These are phyloP conservation scores for Copromyces sp. DNA, from an alignment of 495 filamentous ascomycete genomes.

Conservation along the genomic window DNA sequence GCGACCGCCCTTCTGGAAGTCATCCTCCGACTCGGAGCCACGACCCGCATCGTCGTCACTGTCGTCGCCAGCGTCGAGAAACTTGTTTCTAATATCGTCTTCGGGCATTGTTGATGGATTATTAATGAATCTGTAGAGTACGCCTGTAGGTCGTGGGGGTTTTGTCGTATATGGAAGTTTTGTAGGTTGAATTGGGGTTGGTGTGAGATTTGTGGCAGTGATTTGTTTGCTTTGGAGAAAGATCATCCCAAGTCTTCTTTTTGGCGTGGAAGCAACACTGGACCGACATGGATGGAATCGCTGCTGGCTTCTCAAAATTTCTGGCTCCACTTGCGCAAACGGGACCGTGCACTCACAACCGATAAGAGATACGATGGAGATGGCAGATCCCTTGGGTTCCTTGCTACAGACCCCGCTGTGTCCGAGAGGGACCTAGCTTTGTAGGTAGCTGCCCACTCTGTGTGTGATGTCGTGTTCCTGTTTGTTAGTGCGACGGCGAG, in stretches of 20 bases:
- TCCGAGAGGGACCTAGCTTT: not conserved
- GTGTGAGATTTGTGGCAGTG: not conserved
- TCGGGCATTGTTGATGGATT: not conserved
- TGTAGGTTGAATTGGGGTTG: not conserved
- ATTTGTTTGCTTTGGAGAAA: not conserved
- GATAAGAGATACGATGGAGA: not conserved
- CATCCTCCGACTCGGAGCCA: conserved; percentile 62
- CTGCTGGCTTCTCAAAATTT: not conserved
- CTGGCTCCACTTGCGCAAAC: not conserved
- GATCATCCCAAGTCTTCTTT: not conserved
- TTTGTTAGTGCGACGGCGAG: not conserved
- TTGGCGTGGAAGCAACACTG: not conserved
- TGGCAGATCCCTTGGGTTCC: not conserved
- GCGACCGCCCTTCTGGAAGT: conserved; percentile 53
- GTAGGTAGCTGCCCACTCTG: not conserved
- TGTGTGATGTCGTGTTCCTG: not conserved
- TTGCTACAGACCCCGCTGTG: not conserved
- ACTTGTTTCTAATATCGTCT: conserved; percentile 60
- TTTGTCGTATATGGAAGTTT: not conserved
- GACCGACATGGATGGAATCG: not conserved
- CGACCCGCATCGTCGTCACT: conserved; percentile 57
- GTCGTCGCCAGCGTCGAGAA: conserved; percentile 53
- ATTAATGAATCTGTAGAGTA: not conserved
- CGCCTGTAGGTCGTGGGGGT: not conserved
- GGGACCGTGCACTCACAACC: not conserved